A percentile compares a stretch with the other conserved stretches of the same genome.
Evolutionary conservation across 352 stramenopile genomes (phyloP).

Genomic region (Globisporangium recalcitrans): DNA sequence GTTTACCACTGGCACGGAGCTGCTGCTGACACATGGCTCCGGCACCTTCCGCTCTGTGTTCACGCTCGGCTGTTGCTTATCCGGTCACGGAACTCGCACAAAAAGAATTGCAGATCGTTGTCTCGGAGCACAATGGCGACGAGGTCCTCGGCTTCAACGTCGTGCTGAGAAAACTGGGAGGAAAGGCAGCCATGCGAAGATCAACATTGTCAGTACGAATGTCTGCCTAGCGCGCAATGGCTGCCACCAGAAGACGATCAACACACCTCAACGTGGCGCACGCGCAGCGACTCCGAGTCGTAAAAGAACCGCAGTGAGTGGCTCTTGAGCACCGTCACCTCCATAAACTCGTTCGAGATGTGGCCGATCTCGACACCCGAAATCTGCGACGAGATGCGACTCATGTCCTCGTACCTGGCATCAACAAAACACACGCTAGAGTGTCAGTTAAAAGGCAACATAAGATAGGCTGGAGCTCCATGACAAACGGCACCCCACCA

Average conservation of each 20-base stretch:
- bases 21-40: background rate
- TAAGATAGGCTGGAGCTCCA: background rate
- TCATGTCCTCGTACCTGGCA: conserved; percentile 59
- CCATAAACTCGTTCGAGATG: conserved; percentile 53
- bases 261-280: conserved; percentile 57
- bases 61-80: conserved; percentile 17
- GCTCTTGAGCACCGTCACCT: conserved; percentile 47
- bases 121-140: conserved; percentile 46
- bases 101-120: conserved; percentile 53
- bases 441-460: background rate
- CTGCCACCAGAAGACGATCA: too few relatives aligned
- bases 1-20: background rate
- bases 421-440: background rate
- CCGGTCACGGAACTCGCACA: conserved; percentile 58
- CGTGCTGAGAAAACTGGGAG: conserved; percentile 23
- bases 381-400: conserved; percentile 43
- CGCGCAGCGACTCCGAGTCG: conserved; percentile 40
- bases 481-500: conserved; percentile 28
- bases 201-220: too few relatives aligned
- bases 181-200: background rate
- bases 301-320: conserved; percentile 59
- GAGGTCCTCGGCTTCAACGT: conserved; percentile 37
- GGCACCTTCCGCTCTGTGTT: background rate
- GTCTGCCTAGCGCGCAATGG: too few relatives aligned
- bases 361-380: conserved; percentile 52